Percentiles rank a stretch among this genome's conserved stretches.
phyloP scores from a whole-genome alignment of 768 basidiomycete genomes.

The Leccinum boreale region DNA sequence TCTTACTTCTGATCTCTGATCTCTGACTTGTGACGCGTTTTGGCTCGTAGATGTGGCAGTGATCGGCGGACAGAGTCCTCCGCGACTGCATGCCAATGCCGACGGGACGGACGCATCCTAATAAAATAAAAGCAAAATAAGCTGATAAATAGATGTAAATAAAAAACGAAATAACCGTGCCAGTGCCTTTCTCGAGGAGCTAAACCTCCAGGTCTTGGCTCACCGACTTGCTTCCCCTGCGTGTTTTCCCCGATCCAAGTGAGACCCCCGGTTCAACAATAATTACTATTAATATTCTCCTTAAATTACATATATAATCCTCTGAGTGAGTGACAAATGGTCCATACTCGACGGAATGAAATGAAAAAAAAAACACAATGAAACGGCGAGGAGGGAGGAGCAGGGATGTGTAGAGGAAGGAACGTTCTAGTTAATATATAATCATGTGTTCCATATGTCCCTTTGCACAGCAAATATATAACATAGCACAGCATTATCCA shows the following conservation, averaged over 20 bases:
- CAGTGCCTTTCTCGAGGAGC: background rate
- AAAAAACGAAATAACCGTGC: background rate
- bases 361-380: background rate
- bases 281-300: background rate
- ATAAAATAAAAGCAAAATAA: background rate
- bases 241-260: background rate
- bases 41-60: background rate
- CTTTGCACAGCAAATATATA: constrained; percentile 1
- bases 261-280: background rate
- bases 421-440: constrained; percentile 13
- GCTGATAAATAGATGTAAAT: background rate
- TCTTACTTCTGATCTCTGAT: background rate
- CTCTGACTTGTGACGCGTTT: background rate
- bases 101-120: background rate
- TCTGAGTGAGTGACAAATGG: constrained; percentile 21
- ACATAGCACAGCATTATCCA: background rate
- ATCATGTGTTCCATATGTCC: constrained; percentile 7
- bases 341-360: constrained; percentile 26
- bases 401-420: background rate
- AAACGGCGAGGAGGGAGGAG: background rate
- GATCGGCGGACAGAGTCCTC: background rate
- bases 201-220: background rate
- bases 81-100: background rate
- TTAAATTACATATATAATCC: constrained; percentile 29
- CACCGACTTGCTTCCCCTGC: background rate